phyloP scores from a whole-genome alignment of 129 eudicot genomes.

The Helichrysum umbraculigerum region DNA sequence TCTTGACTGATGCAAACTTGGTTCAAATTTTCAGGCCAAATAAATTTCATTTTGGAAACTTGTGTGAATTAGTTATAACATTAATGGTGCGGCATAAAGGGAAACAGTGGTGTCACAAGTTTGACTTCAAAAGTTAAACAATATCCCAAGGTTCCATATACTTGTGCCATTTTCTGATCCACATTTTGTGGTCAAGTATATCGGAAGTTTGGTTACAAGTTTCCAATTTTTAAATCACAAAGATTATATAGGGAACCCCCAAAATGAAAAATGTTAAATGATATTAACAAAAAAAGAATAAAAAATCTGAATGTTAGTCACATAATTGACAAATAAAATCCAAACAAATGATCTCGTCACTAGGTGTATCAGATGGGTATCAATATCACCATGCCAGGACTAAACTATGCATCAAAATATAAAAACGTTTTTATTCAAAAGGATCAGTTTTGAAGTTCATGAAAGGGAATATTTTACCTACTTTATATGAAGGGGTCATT shows the following conservation, averaged over 20 bases:
- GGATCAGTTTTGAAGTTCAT: not conserved
- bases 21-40: conserved; percentile 10
- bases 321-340: not conserved
- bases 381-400: not conserved
- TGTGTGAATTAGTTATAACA: not conserved
- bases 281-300: not conserved
- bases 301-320: not conserved
- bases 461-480: not conserved
- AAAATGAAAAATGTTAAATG: not conserved
- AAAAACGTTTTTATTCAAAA: not conserved
- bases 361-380: not conserved
- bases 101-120: not conserved
- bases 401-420: not conserved
- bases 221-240: not conserved
- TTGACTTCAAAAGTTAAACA: conserved; percentile 21
- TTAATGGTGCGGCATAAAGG: not conserved
- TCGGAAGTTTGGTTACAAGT: not conserved
- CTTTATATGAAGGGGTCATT: no score
- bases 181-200: not conserved
- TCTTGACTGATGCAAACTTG: conserved; percentile 9
- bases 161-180: not conserved
- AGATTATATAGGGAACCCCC: not conserved
- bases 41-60: not conserved
- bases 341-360: not conserved
- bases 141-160: not conserved